Evolutionary conservation across 2,329 filamentous ascomycete species (phyloP), one percentile per base, ranked within the genome.

Genomic region (Pseudocercospora ulei): DNA sequence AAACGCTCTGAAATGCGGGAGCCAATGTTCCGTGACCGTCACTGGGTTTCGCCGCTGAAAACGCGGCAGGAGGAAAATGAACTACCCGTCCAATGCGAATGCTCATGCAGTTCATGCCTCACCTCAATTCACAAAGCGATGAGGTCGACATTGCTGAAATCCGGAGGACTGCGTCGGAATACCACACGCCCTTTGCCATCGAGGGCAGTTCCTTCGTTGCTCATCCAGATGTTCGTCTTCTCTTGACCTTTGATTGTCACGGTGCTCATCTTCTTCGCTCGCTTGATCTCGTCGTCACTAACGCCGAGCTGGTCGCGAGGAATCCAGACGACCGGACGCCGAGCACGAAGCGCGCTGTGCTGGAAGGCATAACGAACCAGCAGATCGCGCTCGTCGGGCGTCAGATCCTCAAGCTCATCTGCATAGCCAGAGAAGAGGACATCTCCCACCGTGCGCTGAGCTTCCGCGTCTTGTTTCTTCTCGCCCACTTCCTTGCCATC

Each of bases 361-460:
- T 87, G 80, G 62, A 98, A 98, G 0, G 88, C 86, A 54, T 86
- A 80, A 38, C 80, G 80, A 7, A 90, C 82, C 24, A 96, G 74
- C 41, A 77, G 70, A 56, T 96, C 87, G 52, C 90, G 75, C 59
- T 95, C 85, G 11, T 88, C 83, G 0, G 86, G 84, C 1, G 84
- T 90, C 33, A 98, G 69, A 57, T 98, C 90, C 60, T 95, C 88
- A 47, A 98, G 79, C 66, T 94, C 87, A 56, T 96, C 88, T 49
- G 88, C 79, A 53, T 87, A 82, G 3, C 82, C 82, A 13, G 83
- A 80, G 60, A 87, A 98, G 2, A 96, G 70, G 2, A 86, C 81
- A 33, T 86, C 79, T 4, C 81, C 82, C 16, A 88, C 80, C 5
- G 68, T 44, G 7, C 63, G 73, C 61, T 88, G 82, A 1, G 76